A percentile compares a stretch with the other conserved stretches of the same genome.
Evolutionary conservation across 805 yeast genomes (phyloP).

Genomic region (Pichia nakasei): DNA sequence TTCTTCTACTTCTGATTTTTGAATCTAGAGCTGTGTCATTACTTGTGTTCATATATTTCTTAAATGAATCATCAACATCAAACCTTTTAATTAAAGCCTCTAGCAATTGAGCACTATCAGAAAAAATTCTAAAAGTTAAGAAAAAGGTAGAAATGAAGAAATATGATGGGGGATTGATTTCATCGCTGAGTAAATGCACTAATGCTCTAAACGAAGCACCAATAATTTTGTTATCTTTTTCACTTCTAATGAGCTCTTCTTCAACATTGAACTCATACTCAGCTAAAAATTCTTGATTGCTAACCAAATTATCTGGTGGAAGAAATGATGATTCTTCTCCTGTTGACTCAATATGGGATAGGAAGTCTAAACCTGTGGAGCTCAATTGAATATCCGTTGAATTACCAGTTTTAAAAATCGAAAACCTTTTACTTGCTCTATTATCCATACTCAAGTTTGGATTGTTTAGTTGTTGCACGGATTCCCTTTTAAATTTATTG

Average conservation of each 20-base stretch:
- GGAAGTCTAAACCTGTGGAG: constrained; percentile 37
- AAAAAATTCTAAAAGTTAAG: constrained; percentile 65
- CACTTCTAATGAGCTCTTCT: constrained; percentile 40
- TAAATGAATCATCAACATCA: constrained; percentile 38
- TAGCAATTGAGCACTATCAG: constrained; percentile 55
- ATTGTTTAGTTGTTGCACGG: constrained; percentile 2
- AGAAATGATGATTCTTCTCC: constrained; percentile 21
- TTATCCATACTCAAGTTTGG: too few relatives aligned
- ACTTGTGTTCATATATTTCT: constrained; percentile 20
- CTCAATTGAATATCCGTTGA: constrained; percentile 40
- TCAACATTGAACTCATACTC: constrained; percentile 16
- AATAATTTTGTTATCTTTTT: constrained; percentile 41
- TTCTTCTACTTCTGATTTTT: constrained; percentile 50
- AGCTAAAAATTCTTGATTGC: constrained; percentile 2
- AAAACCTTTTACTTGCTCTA: constrained; percentile 32
- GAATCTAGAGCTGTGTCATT: constrained; percentile 31
- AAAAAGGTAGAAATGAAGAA: constrained; percentile 68
- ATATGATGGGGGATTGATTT: constrained; percentile 51
- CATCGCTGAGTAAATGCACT: constrained; percentile 59
- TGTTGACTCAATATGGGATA: constrained; percentile 23
- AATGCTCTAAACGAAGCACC: constrained; percentile 70
- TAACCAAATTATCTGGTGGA: constrained; percentile 18
- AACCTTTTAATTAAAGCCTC: constrained; percentile 61
- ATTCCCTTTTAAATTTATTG: constrained; percentile 6
- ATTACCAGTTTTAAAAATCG: constrained; percentile 43